Evolutionary conservation across 1,139 yeast genomes (phyloP).

Genomic region (Magnusiomyces clavatus): DNA sequence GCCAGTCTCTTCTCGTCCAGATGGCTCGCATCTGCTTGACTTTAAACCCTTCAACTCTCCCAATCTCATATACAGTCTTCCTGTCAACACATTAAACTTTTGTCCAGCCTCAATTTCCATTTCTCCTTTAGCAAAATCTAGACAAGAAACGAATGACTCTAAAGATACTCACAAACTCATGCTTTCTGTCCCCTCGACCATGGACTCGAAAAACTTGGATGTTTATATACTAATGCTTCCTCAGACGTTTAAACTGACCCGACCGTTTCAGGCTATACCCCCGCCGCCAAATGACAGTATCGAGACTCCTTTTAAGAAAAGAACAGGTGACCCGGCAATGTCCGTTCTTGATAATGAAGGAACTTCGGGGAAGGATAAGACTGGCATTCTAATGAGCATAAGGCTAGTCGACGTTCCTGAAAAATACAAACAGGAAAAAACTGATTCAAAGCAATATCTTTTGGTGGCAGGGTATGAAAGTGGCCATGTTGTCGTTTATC

Average conservation of each 20-base stretch:
- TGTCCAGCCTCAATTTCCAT: conserved; percentile 28
- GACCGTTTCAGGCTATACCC: conserved; percentile 4
- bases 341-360: no score
- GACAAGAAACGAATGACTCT: no score
- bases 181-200: conserved; percentile 35
- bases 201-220: conserved; percentile 32
- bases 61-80: conserved; percentile 31
- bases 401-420: conserved; percentile 13
- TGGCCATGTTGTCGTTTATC: conserved; percentile 30
- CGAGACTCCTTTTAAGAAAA: background rate
- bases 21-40: background rate
- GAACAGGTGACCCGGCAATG: background rate
- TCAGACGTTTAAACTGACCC: conserved; percentile 17
- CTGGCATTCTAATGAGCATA: conserved; percentile 36
- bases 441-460: no score
- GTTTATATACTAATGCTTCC: conserved; percentile 25
- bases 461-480: conserved; percentile 35
- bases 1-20: background rate
- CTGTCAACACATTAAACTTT: conserved; percentile 36
- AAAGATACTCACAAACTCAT: conserved; percentile 1
- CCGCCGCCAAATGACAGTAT: conserved; percentile 1
- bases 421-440: no score
- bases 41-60: conserved; percentile 20
- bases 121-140: background rate
- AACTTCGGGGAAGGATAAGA: conserved; percentile 4